Evolutionary conservation across 73 alveolate genomes (phyloP), one percentile per base, ranked within the genome.

Genomic region (Stentor coeruleus): DNA sequence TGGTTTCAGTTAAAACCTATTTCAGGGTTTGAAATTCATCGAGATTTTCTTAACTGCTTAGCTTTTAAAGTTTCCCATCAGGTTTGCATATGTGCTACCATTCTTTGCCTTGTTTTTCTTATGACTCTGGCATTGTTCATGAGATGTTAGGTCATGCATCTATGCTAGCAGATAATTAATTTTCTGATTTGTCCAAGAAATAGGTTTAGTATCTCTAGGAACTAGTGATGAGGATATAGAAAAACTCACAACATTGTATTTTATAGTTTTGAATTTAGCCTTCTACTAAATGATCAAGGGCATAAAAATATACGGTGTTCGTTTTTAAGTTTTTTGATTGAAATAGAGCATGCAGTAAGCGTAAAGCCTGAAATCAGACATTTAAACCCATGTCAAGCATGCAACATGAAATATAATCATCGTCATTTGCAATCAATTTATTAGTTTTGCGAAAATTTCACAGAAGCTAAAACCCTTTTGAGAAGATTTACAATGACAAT

Each of bases 71-170:
- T 36, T 66, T 66, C 49, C 49, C 49, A 30, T 15, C 59, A 28
- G 20, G 59, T 36, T 14, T 33, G 26, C 49, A 66, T 2, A 36
- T 66, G 49, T 30, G 81, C n/a, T 57, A 66, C 35, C 81, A 66
- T 66, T 66, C 81, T 15, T 57, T 15, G 20, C 81, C 81, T 33
- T 33, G 30, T 33, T 66, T 33, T 30, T 30, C 37, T 30, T 14
- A 15, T 15, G 81, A 66, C 59, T 57, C 81, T 30, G 81, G 35
- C 35, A 28, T 66, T 26, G 49, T 30, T 38, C 98, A 93, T 59
- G 98, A 93, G 83, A 88, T 93, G 0, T 11, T 93, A 84, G 98
- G 98, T 3, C 98, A 93, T 66, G 97, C 95, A 14, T 97, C 98
- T 11, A 88, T 93, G 95, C 84, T 93, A 42, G 97, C 96, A 3